phyloP scores from a whole-genome alignment of 2,329 filamentous ascomycete species.

The Pyrenochaeta sp. region DNA sequence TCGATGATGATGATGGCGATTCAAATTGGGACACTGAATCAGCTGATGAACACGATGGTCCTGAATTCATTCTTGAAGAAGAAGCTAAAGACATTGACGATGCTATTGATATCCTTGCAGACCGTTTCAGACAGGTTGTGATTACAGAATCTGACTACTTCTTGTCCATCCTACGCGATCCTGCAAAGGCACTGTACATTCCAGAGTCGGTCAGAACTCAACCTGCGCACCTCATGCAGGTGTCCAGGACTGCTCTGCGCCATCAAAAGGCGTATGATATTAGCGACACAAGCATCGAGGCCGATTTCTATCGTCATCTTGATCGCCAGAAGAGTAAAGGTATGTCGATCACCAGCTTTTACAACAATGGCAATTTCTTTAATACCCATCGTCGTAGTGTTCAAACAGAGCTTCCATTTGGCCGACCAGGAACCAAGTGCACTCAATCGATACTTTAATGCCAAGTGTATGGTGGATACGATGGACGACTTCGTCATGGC shows the following conservation, averaged over 20 bases:
- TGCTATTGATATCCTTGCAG: too few species aligned
- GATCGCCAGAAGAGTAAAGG: conserved; percentile 48
- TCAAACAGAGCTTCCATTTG: conserved; percentile 57
- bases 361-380: not conserved
- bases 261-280: conserved; percentile 18
- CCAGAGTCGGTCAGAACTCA: conserved; percentile 18
- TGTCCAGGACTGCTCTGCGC: conserved; percentile 20
- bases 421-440: conserved; percentile 55
- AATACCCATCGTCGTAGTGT: conserved; percentile 28
- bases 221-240: conserved; percentile 22
- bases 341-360: conserved; percentile 15
- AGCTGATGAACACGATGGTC: too few species aligned
- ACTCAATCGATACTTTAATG: conserved; percentile 49
- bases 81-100: too few species aligned
- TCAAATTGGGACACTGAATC: conserved; percentile 12
- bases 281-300: conserved; percentile 1
- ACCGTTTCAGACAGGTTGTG: too few species aligned
- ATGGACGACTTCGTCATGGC: conserved; percentile 32
- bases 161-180: conserved; percentile 18
- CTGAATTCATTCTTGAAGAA: too few species aligned
- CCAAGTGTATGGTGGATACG: conserved; percentile 47
- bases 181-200: conserved; percentile 7
- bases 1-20: conserved; percentile 19
- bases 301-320: conserved; percentile 40
- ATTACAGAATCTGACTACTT: conserved; percentile 20